Evolutionary conservation across 441 rosid genomes (phyloP), one percentile per base, ranked within the genome.

Genomic region (Populus hybrid): DNA sequence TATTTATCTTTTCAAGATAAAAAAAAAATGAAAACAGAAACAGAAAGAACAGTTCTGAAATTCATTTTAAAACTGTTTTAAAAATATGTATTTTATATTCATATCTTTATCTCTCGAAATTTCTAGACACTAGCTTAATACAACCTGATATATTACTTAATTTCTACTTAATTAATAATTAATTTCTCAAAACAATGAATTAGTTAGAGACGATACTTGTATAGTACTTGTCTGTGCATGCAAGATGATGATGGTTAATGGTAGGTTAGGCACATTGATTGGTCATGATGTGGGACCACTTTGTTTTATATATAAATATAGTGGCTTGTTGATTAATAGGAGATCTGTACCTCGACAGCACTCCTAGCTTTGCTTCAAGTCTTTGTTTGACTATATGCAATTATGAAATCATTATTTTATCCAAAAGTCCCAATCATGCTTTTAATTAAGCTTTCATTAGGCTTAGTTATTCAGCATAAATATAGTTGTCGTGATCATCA

Each of bases 341-440:
- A 16, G 29, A 35, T 42, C 16, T 28, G 9, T 26, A 6, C 14
- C 64, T 31, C 18, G 64, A 53, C 4, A 74, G 24, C 21, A 66
- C 69, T 65, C 18, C 40, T 45, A 0, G 7, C 21, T 68, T 79
- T 75, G 64, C n/a, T 69, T 56, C 33, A 28, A 71, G 80, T 77
- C 73, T 61, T 74, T 33, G 59, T 73, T 65, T 73, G 80, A 77
- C 80, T 16, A 23, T 35, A 29, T 29, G 64, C 31, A 71, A 71
- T 64, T 56, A 71, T 71, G 45, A 64, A 29, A 71, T 71, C 38
- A 69, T 73, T 75, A 24, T 56, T 63, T 74, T 76, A 38, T 3
- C 61, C 0, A 6, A 63, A 70, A 73, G 68, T 73, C 73, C 14
- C 3, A 56, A 28, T 70, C 81, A 28, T n/a, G 16, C 6, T 36